phyloP scores from a whole-genome alignment of 495 filamentous ascomycete species.

The Amphirosellinia nigrospora region DNA sequence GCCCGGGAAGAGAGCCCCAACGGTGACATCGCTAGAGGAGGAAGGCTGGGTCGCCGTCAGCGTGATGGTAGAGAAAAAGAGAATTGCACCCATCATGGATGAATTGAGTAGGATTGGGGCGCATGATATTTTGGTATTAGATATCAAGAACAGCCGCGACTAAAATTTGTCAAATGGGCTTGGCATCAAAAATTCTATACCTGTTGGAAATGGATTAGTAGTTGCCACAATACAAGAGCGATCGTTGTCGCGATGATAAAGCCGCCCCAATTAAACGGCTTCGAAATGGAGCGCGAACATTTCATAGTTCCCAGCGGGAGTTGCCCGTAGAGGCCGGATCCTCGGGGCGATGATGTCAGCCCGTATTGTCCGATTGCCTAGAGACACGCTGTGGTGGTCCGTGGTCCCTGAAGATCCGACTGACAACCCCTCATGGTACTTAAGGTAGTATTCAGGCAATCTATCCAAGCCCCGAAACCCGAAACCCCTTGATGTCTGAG shows the following conservation, averaged over 20 bases:
- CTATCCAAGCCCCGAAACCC: not conserved
- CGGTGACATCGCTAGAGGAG: conserved; percentile 84
- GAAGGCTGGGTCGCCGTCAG: conserved; percentile 92
- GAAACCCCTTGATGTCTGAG: not conserved
- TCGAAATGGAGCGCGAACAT: not conserved
- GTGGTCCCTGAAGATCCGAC: not conserved
- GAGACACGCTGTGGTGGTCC: not conserved
- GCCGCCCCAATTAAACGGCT: not conserved
- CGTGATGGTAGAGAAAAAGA: conserved; percentile 92
- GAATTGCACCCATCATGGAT: conserved; percentile 90
- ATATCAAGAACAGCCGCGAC: conserved; percentile 82
- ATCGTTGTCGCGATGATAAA: not conserved
- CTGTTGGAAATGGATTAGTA: not conserved
- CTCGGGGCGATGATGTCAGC: conserved; percentile 16
- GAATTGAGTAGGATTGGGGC: conserved; percentile 80
- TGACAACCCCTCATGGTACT: not conserved
- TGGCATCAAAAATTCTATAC: no score
- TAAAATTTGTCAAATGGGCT: conserved; percentile 13
- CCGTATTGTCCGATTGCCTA: not conserved
- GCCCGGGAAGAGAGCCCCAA: conserved; percentile 93
- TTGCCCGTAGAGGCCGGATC: not conserved
- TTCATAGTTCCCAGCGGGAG: not conserved
- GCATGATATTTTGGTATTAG: conserved; percentile 83
- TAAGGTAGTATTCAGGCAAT: not conserved
- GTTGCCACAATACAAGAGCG: not conserved